A percentile compares a stretch with the other conserved stretches of the same genome.
Evolutionary conservation across 2,329 filamentous ascomycete genomes (phyloP).

Genomic region (Fusarium begoniae): DNA sequence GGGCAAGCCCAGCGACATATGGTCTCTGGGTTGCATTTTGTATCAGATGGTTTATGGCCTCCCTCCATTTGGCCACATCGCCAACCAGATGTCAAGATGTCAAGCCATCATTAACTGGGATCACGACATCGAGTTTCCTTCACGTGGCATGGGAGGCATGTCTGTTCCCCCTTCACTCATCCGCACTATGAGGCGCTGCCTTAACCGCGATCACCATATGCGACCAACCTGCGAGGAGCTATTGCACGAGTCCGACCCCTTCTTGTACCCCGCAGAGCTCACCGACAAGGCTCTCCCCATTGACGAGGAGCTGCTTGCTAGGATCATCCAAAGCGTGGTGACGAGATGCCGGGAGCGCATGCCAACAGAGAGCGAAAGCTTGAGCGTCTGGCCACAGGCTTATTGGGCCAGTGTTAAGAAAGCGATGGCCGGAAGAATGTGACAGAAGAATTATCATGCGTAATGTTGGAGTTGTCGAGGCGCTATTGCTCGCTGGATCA

Average conservation of each 20-base stretch:
- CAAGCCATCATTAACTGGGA: conserved; percentile 85
- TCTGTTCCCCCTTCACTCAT: conserved; percentile 68
- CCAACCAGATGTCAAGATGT: conserved; percentile 85
- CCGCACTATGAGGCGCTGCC: conserved; percentile 69
- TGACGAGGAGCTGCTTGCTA: conserved; percentile 68
- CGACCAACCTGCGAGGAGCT: conserved; percentile 72
- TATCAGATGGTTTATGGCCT: conserved; percentile 99
- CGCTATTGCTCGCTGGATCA: conserved; percentile 28
- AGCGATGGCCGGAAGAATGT: conserved; percentile 51
- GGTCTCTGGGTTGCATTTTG: conserved; percentile 94
- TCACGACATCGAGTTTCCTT: conserved; percentile 76
- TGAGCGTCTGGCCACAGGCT: conserved; percentile 66
- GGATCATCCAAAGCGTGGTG: conserved; percentile 71
- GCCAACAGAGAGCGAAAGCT: conserved; percentile 66
- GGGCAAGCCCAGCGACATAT: conserved; percentile 94
- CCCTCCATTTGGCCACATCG: conserved; percentile 93
- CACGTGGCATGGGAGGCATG: conserved; percentile 72
- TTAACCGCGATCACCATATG: conserved; percentile 69
- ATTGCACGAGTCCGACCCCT: conserved; percentile 66
- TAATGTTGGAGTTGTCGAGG: conserved; percentile 24
- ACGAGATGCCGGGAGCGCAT: conserved; percentile 65
- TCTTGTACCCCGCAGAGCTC: conserved; percentile 69
- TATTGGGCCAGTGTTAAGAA: conserved; percentile 70
- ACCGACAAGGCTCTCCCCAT: conserved; percentile 65
- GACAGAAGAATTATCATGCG: conserved; percentile 19